A percentile compares a stretch with the other conserved stretches of the same genome.
Conservation (phyloP, 495 filamentous ascomycete genomes). For the Clavariopsis aquatica region DNA sequence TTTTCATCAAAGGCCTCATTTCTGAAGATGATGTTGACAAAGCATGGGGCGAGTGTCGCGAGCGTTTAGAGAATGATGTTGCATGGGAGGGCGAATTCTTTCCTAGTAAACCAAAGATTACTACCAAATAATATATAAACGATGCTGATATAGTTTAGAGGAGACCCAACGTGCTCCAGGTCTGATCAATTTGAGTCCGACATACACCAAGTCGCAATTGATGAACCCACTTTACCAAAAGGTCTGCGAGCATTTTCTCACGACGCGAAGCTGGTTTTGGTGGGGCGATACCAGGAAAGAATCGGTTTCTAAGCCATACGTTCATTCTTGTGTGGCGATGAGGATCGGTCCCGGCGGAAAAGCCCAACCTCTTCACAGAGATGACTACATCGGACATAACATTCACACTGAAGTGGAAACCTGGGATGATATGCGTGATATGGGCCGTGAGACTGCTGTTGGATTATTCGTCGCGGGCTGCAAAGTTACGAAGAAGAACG, state of each 20-base stretch:
- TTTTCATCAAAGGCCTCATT: constrained; percentile 5
- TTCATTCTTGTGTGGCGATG: background rate
- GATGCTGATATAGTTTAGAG: background rate
- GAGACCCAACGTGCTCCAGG: constrained; percentile 7
- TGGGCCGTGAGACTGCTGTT: background rate
- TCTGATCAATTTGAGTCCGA: constrained; percentile 1
- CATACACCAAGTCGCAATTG: constrained; percentile 3
- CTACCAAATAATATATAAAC: background rate
- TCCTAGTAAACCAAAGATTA: background rate
- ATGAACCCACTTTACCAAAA: constrained; percentile 5
- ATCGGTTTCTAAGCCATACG: background rate
- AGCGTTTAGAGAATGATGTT: constrained; percentile 6
- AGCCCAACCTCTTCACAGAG: constrained; percentile 10
- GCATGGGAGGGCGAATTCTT: constrained; percentile 6
- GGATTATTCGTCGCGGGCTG: constrained; percentile 15
- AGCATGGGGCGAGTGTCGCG: constrained; percentile 1
- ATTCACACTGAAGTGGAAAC: background rate
- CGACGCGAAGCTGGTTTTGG: constrained; percentile 8
- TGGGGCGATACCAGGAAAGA: constrained; percentile 1
- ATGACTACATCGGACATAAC: constrained; percentile 18
- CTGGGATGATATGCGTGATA: constrained; percentile 1
- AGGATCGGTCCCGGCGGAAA: background rate
- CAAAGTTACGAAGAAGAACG: constrained; percentile 3
- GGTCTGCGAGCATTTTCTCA: constrained; percentile 1
- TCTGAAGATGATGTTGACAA: constrained; percentile 1